Evolutionary conservation across 176 grass and related monocot genomes (phyloP), one percentile per base, ranked within the genome.

Genomic region (Oryza coarctata): DNA sequence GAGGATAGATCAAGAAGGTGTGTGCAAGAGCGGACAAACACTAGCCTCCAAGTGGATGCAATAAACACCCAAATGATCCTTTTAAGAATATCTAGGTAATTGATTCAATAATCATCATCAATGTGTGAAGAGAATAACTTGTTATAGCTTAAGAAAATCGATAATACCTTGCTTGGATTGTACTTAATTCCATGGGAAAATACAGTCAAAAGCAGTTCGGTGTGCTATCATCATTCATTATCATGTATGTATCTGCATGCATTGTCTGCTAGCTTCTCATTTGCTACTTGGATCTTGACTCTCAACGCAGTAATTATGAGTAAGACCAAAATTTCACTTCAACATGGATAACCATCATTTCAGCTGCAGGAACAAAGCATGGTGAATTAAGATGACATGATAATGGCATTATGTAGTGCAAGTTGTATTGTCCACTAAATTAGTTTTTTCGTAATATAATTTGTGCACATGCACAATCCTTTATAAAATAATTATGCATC

Each of bases 201-300:
- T 80, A 49, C 11, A 30, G 70, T 80, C 28, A 63, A 84, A 63
- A 33, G 33, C 27, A 65, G 28, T n/a, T 31, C 0, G 29, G 30
- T 70, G 63, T 70, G 63, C 18, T 32, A 70, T 76, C 50, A 49
- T 76, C 13, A 73, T 63, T 76, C 63, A 49, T 76, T 20, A 73
- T 63, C 52, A 82, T 45, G 68, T 82, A 26, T 73, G 35, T 17
- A 17, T 60, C 39, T 82, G 14, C 38, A 71, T 73, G 36, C 69
- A 63, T n/a, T 71, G 15, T 30, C 71, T 76, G 71, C 57, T 52
- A 70, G 65, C 57, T 52, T 55, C 40, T 23, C 57, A 12, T 70
- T 60, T 63, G 81, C 72, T 84, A 58, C 57, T 41, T 84, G 10
- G 44, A 89, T 75, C 81, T 55, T 76, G 66, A 85, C 77, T 57